Evolutionary conservation across 768 basidiomycete species (phyloP), one percentile per base, ranked within the genome.

Genomic region (Naganishia friedmannii): DNA sequence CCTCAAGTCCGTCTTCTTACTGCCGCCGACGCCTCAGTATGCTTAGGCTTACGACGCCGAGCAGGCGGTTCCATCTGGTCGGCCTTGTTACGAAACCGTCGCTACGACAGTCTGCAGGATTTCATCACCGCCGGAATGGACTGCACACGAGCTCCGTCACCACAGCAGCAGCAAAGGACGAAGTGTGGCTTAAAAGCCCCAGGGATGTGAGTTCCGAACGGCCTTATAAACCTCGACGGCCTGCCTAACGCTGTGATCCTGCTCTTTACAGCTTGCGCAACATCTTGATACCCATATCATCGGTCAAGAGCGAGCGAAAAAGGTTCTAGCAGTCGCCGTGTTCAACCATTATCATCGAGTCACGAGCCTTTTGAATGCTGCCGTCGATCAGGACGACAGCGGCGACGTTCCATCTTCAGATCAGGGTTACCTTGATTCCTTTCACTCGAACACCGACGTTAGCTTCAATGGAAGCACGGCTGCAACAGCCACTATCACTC

Each of bases 271-370:
- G 91, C 86, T 95, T 53, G 88, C 88, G 8, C 86, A 89, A 77
- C 93, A 92, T 79, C 86, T 96, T 46, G 88, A 92, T 74, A 88
- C 92, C 77, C 96, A 89, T 77, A 88, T 98, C 45, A 86, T 98
- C 21, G 94, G 94, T 0, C 94, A 98, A 79, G 90, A 91, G 74
- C 86, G 85, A 70, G 93, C 94, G 2, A 98, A 98, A 86, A 92
- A 93, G 78, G 89, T 91, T 28, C 86, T 97, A 37, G 90, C 92
- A 45, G 94, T 97, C 56, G 94, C 93, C 37, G 92, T 95, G 1
- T 96, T 89, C 85, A 95, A 96, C 75, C 94, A 96, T 80, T 96
- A 93, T 79, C 93, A 90, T 77, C 90, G 93, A 3, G 78, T 81
- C 45, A 69, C 74, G 53, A 45, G n/a, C 23, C 39, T 63, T 13